Percentiles rank a stretch among this genome's conserved stretches.
These are phyloP conservation scores for Leccinum glutinopallens DNA, from an alignment of 1,284 basidiomycete genomes.

Conservation along the genomic window DNA sequence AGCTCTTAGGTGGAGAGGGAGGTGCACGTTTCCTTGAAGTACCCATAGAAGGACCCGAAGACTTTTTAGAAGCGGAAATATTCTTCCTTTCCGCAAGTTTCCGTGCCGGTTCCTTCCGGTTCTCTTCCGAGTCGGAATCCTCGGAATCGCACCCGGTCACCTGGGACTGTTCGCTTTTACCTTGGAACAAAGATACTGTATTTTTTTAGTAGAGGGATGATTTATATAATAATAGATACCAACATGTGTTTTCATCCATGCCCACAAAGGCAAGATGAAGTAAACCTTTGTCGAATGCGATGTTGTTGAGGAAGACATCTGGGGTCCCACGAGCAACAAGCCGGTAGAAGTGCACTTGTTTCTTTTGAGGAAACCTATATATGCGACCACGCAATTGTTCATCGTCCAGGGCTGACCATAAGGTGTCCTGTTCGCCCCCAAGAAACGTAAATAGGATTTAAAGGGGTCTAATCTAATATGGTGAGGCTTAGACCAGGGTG, in stretches of 20 bases:
- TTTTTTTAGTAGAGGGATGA: too few relatives aligned
- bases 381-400: neutral
- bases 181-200: too few relatives aligned
- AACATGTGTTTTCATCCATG: neutral
- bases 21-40: neutral
- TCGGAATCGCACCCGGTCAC: too few relatives aligned
- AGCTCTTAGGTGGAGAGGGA: neutral
- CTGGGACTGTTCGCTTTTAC: too few relatives aligned
- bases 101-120: too few relatives aligned
- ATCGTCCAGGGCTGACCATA: neutral
- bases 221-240: too few relatives aligned
- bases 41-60: neutral
- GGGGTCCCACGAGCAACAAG: neutral
- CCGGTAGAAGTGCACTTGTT: conserved; percentile 1
- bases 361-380: neutral
- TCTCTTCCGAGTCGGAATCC: too few relatives aligned
- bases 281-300: neutral
- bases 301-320: neutral
- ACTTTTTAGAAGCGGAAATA: too few relatives aligned
- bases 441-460: neutral
- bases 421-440: neutral
- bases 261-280: neutral
- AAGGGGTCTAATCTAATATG: too few relatives aligned
- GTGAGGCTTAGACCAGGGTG: too few relatives aligned
- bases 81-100: too few relatives aligned